Base-by-base conservation (phyloP, 1,284 basidiomycete species). In the Boletus sp. region DNA sequence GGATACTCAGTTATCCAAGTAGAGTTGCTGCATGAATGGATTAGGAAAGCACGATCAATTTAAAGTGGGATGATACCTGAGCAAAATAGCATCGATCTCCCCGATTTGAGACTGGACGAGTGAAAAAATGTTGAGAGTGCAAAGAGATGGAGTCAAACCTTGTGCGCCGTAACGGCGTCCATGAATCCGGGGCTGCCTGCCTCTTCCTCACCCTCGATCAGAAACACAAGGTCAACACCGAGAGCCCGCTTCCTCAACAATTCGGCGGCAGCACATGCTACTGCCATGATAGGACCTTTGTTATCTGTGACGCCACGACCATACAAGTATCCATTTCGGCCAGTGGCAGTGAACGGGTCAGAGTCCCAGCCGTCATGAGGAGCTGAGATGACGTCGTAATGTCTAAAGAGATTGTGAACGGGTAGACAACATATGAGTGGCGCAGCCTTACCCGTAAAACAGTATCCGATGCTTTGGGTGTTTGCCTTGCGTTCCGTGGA, bases 191-290 rank as follows among this genome's bases (percentile, higher is more conserved):
- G 75, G 67, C 93, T 96, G 6, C 96, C 96, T 22, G 86, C 87
- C 73, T 99, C 97, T 71, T 98, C 97, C 72, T 98, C 96, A 0
- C 96, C 96, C 75, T 99, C 96, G 37, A 98, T 86, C 51, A 98
- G 76, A 73, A 98, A 88, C 4, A 98, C 88, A 1, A 99, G 73
- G 67, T 99, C 96, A 1, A 94, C 83, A 35, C 86, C 89, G 1
- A 99, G 83, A 31, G 86, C 82, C 1, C 93, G 80, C 15, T 80
- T 78, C 42, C 86, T 80, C 3, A 94, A 81, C 43, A 99, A 73
- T 41, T 91, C 85, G 0, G 92, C 89, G 1, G 89, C 94, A 0
- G 96, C 96, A 65, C 88, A 94, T 0, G 96, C 96, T 8, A 90
- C 83, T 1, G 96, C 95, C 58, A 98, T 81, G 48, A 97, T 90